Conservation (phyloP, 2,329 filamentous ascomycete genomes). For the Diaporthe longicolla region DNA sequence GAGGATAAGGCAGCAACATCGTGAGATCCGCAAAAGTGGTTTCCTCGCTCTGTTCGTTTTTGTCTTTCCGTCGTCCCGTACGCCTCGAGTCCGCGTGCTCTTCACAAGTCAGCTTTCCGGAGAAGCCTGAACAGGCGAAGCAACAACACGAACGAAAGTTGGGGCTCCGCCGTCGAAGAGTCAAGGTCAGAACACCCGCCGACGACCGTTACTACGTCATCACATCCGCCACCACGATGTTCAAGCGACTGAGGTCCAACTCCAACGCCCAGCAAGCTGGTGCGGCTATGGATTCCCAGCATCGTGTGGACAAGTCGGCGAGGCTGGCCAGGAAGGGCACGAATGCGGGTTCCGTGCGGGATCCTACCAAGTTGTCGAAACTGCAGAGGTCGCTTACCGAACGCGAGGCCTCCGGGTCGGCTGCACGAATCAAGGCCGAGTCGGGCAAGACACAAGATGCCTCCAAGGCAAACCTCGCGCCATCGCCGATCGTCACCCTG, state of each 20-base stretch:
- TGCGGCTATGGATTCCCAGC: slow-evolving; percentile 52
- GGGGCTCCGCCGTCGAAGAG: slow-evolving; percentile 36
- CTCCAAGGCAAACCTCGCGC: slow-evolving; percentile 49
- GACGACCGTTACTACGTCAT: slow-evolving; percentile 43
- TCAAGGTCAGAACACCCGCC: slow-evolving; percentile 37
- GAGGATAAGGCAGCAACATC: slow-evolving; percentile 42
- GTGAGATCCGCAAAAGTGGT: slow-evolving; percentile 43
- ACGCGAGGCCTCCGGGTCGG: slow-evolving; percentile 54
- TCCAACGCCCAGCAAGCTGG: slow-evolving; percentile 62
- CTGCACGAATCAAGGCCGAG: slow-evolving; percentile 32
- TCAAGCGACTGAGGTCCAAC: slow-evolving; percentile 89
- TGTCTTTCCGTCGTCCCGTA: slow-evolving; percentile 49
- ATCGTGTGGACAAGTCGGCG: slow-evolving; percentile 87
- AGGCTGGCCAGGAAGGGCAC: slow-evolving; percentile 80
- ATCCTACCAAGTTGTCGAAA: slow-evolving; percentile 85
- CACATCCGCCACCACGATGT: slow-evolving; percentile 76
- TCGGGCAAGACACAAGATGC: slow-evolving; percentile 40
- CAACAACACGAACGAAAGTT: slow-evolving; percentile 37
- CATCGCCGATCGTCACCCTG: slow-evolving; percentile 86
- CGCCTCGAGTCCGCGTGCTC: slow-evolving; percentile 51
- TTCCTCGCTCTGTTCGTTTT: slow-evolving; percentile 55
- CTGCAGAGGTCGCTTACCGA: slow-evolving; percentile 84
- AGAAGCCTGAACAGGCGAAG: slow-evolving; percentile 37
- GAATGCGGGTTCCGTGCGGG: slow-evolving; percentile 65
- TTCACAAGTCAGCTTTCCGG: slow-evolving; percentile 39